Percentiles rank a stretch among this genome's conserved stretches.
Evolutionary conservation across 2,329 filamentous ascomycete species (phyloP).

Genomic region (Aureobasidium musti): DNA sequence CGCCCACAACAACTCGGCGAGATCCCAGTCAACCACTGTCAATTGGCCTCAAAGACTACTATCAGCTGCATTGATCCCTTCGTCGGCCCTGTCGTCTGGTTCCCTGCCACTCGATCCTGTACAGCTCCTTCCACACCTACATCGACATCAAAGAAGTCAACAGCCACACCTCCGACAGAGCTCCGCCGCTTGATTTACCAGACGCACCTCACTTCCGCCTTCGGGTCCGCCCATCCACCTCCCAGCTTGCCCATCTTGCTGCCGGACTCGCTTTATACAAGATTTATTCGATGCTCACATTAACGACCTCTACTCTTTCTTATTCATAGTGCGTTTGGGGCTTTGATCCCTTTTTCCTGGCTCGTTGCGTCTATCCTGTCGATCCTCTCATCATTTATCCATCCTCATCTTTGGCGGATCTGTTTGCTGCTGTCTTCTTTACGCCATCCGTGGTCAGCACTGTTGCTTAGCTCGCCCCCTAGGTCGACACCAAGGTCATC

Average conservation of each 20-base stretch:
- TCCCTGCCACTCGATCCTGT: not conserved
- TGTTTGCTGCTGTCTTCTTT: slow-evolving; percentile 19
- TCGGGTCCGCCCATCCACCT: slow-evolving; percentile 15
- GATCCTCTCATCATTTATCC: slow-evolving; percentile 23
- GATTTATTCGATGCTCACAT: slow-evolving; percentile 29
- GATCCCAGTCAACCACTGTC: not conserved
- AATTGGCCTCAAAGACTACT: not conserved
- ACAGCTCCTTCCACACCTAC: slow-evolving; percentile 12
- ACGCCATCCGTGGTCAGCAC: slow-evolving; percentile 21
- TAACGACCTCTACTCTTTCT: slow-evolving; percentile 26
- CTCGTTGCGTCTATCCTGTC: slow-evolving; percentile 26
- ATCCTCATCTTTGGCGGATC: slow-evolving; percentile 20
- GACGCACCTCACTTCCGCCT: not conserved
- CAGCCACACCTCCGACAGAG: not conserved
- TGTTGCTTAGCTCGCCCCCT: slow-evolving; percentile 3
- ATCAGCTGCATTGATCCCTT: not conserved
- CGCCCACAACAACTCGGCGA: not conserved
- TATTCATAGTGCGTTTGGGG: slow-evolving; percentile 28
- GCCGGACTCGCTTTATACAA: slow-evolving; percentile 6
- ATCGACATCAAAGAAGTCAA: slow-evolving; percentile 11
- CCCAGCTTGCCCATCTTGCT: slow-evolving; percentile 22
- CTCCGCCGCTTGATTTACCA: not conserved
- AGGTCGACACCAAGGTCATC: slow-evolving; percentile 13
- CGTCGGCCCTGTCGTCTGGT: not conserved
- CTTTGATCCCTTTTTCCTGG: slow-evolving; percentile 19